A percentile compares a stretch with the other conserved stretches of the same genome.
phyloP scores from a whole-genome alignment of 257 asterid genomes.

The Solanum corneliomulleri region DNA sequence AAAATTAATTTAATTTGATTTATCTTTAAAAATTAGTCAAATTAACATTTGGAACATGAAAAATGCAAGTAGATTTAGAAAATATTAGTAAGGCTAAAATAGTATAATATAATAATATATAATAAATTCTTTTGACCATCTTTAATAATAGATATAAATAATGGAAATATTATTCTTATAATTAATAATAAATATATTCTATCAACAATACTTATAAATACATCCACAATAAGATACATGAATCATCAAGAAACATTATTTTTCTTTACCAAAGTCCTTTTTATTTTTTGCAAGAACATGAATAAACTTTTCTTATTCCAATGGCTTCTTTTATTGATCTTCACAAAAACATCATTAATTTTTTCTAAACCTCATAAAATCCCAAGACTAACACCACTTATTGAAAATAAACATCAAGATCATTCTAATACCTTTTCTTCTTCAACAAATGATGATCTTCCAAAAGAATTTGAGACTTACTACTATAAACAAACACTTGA shows the following conservation, averaged over 20 bases:
- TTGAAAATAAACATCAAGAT: not conserved
- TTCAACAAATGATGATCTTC: not conserved
- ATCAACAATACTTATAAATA: not conserved
- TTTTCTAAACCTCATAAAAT: constrained; percentile 3
- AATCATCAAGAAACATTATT: not conserved
- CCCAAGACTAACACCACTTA: constrained; percentile 13
- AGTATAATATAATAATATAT: too few relatives aligned
- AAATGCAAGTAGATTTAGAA: too few relatives aligned
- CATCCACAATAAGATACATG: not conserved
- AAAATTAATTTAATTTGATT: too few relatives aligned
- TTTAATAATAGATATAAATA: too few relatives aligned
- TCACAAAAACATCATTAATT: not conserved
- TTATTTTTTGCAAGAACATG: not conserved
- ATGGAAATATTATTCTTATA: too few relatives aligned
- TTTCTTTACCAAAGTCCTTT: not conserved
- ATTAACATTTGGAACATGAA: too few relatives aligned
- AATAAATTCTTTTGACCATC: too few relatives aligned
- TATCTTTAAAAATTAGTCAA: too few relatives aligned
- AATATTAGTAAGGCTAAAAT: too few relatives aligned
- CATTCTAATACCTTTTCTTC: not conserved
- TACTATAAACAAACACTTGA: constrained; percentile 64
- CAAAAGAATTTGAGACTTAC: constrained; percentile 19
- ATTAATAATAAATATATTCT: too few relatives aligned
- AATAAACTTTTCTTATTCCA: not conserved
- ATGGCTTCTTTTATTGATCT: not conserved